A percentile compares a stretch with the other conserved stretches of the same genome.
Evolutionary conservation across 1,284 basidiomycete genomes (phyloP).

Genomic region (Cutaneotrichosporon cavernicola): DNA sequence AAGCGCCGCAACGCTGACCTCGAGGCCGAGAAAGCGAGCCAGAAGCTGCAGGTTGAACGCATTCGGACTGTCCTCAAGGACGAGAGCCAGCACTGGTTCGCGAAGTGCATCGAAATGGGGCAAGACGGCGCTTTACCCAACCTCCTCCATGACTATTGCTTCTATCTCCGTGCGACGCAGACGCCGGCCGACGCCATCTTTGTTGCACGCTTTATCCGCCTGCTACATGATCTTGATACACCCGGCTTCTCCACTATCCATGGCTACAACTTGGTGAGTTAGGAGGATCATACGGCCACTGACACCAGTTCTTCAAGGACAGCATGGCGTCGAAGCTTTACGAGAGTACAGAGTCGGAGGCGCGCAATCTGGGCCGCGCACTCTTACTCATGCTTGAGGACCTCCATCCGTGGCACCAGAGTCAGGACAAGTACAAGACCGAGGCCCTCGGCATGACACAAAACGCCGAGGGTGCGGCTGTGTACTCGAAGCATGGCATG

Average conservation of each 20-base stretch:
- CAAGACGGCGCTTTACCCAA: constrained; percentile 15
- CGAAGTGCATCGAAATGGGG: constrained; percentile 53
- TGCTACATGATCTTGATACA: constrained; percentile 80
- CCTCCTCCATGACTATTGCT: constrained; percentile 69
- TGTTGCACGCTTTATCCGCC: constrained; percentile 84
- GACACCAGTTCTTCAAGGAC: constrained; percentile 66
- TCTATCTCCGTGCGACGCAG: constrained; percentile 84
- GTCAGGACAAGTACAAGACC: constrained; percentile 57
- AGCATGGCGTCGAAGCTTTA: constrained; percentile 82
- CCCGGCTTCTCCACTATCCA: constrained; percentile 81
- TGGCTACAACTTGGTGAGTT: constrained; percentile 67
- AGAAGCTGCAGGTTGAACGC: constrained; percentile 57
- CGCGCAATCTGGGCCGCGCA: constrained; percentile 90
- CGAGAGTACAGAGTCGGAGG: constrained; percentile 93
- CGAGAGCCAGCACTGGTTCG: constrained; percentile 93
- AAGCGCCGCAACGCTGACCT: constrained; percentile 35
- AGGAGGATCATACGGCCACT: constrained; percentile 41
- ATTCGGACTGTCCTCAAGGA: constrained; percentile 62
- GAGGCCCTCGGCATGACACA: constrained; percentile 54
- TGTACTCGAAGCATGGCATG: constrained; percentile 59
- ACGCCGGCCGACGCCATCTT: constrained; percentile 96
- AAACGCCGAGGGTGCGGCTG: constrained; percentile 46
- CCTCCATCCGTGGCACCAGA: constrained; percentile 70
- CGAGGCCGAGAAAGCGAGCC: constrained; percentile 40
- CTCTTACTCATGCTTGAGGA: constrained; percentile 74